Percentiles rank a stretch among this genome's conserved stretches.
Evolutionary conservation across 176 grass and related monocot species (phyloP).

Genomic region (Aegilops tauschii): DNA sequence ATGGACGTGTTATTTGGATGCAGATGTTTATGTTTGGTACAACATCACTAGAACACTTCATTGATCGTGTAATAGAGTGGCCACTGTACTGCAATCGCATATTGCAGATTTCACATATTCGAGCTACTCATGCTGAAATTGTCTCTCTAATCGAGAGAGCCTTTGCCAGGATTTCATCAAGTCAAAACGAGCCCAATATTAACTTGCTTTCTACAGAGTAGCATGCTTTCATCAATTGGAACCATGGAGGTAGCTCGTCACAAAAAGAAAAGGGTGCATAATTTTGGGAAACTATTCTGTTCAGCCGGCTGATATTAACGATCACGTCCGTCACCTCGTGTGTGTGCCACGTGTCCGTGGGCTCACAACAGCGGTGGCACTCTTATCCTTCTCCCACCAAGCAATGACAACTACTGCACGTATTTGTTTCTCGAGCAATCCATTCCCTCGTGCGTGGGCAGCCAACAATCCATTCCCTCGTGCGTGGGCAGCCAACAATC

Average conservation of each 20-base stretch:
- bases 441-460: no score
- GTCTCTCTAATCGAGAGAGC: constrained; percentile 62
- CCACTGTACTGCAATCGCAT: constrained; percentile 87
- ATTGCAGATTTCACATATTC: constrained; percentile 92
- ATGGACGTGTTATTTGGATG: constrained; percentile 21
- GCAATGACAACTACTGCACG: no score
- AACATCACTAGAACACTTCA: constrained; percentile 72
- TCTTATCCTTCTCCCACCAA: no score
- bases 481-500: no score
- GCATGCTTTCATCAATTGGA: constrained; percentile 55
- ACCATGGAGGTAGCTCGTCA: constrained; percentile 51
- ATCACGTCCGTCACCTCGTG: no score
- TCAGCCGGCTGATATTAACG: no score
- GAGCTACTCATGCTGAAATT: constrained; percentile 59
- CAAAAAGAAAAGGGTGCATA: not conserved
- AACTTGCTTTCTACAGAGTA: constrained; percentile 54
- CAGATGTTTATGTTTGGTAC: constrained; percentile 93
- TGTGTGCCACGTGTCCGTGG: no score
- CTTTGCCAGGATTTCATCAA: constrained; percentile 71
- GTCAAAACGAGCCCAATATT: constrained; percentile 61
- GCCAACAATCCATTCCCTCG: no score
- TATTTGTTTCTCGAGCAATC: no score
- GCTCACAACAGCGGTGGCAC: no score
- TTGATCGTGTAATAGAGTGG: constrained; percentile 71
- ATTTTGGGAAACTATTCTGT: no score